phyloP scores from a whole-genome alignment of 805 yeast species.

The Monosporozyma unispora region DNA sequence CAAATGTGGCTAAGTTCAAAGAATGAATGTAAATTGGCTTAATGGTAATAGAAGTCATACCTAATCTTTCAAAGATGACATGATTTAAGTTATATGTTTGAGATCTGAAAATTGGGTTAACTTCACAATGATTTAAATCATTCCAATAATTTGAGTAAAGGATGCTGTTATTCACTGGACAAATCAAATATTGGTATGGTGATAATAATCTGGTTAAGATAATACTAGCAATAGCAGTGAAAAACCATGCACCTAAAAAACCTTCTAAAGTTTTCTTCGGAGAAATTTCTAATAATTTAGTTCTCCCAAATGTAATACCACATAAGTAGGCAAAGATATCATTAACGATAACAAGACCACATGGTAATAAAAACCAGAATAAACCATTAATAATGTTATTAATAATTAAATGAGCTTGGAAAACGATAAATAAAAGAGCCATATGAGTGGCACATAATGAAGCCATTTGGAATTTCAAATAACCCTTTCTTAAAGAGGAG shows the following conservation, averaged over 20 bases:
- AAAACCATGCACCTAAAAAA: slow-evolving; percentile 94
- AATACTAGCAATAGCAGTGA: slow-evolving; percentile 71
- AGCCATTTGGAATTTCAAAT: slow-evolving; percentile 84
- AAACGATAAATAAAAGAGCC: slow-evolving; percentile 81
- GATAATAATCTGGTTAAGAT: slow-evolving; percentile 55
- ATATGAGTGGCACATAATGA: slow-evolving; percentile 91
- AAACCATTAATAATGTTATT: slow-evolving; percentile 83
- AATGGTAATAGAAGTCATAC: slow-evolving; percentile 44
- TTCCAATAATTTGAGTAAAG: slow-evolving; percentile 14
- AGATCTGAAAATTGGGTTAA: slow-evolving; percentile 82
- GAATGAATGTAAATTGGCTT: slow-evolving; percentile 91
- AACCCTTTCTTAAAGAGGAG: slow-evolving; percentile 79
- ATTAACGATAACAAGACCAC: slow-evolving; percentile 82
- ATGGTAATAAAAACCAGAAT: slow-evolving; percentile 91
- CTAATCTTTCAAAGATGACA: slow-evolving; percentile 43
- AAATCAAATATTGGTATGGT: slow-evolving; percentile 65
- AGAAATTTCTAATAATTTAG: slow-evolving; percentile 85
- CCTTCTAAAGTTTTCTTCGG: slow-evolving; percentile 98
- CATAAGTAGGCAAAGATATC: slow-evolving; percentile 95
- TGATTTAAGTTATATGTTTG: slow-evolving; percentile 71
- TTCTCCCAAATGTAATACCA: slow-evolving; percentile 92
- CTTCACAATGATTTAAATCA: slow-evolving; percentile 64
- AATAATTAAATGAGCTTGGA: slow-evolving; percentile 89
- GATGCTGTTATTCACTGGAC: slow-evolving; percentile 50
- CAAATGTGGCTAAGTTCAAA: slow-evolving; percentile 79